These are phyloP conservation scores for Breviolum minutum DNA, from an alignment of 73 alveolate genomes.

Conservation along the genomic window DNA sequence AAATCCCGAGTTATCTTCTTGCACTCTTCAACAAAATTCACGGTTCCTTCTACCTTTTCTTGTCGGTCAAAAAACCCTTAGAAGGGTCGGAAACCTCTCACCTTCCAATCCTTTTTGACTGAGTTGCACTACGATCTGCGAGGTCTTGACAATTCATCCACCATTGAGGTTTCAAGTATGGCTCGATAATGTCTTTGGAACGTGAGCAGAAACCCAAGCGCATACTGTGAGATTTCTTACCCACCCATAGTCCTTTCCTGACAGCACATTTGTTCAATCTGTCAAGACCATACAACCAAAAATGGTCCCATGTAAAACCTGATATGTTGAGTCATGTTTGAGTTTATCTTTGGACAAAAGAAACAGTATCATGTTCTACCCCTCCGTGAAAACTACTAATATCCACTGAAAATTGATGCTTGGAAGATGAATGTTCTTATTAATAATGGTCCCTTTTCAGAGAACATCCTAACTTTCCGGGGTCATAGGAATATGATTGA, in stretches of 20 bases:
- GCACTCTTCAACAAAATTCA: background rate
- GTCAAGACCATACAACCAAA: no score
- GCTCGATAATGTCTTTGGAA: slow-evolving; percentile 99
- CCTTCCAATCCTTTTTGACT: background rate
- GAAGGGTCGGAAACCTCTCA: no score
- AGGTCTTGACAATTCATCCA: slow-evolving; percentile 98
- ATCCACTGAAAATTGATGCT: no score
- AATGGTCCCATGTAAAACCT: background rate
- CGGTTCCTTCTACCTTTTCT: background rate
- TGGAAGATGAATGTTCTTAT: no score
- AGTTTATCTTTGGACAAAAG: no score
- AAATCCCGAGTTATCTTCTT: no score
- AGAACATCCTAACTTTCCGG: no score
- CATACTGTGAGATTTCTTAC: slow-evolving; percentile 99
- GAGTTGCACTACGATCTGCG: slow-evolving; percentile 96
- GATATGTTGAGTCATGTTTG: no score
- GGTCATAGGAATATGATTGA: no score
- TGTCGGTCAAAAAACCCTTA: background rate
- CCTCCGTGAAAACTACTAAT: no score
- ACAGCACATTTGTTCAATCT: background rate
- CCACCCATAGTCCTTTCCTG: slow-evolving; percentile 97
- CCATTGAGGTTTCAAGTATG: slow-evolving; percentile 98
- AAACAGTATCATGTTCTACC: no score
- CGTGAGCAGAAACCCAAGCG: slow-evolving; percentile 99
- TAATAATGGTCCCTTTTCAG: no score